Conservation (phyloP, 140 eudicot genomes). For the Erigeron philadelphicus region DNA sequence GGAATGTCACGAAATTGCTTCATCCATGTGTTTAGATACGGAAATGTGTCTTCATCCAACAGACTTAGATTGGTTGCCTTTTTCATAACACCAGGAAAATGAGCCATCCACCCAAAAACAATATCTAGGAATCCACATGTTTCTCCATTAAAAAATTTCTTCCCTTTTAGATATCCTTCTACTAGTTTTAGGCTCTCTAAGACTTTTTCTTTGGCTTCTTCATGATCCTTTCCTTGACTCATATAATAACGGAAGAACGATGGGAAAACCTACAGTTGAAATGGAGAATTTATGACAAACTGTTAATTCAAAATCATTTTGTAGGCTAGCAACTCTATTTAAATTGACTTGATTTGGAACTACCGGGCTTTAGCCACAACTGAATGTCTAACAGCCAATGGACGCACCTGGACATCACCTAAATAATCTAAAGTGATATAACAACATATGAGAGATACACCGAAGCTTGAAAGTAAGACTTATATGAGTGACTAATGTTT, state of each 20-base stretch:
- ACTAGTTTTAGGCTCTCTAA: neutral
- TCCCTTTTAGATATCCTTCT: neutral
- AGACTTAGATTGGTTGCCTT: neutral
- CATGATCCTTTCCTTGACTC: conserved; percentile 1
- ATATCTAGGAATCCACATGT: conserved; percentile 6
- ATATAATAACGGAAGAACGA: neutral
- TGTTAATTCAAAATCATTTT: too few relatives aligned
- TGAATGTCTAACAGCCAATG: too few relatives aligned
- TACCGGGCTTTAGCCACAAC: too few relatives aligned
- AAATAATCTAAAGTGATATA: too few relatives aligned
- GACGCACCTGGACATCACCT: too few relatives aligned
- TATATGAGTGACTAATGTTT: too few relatives aligned
- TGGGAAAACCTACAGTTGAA: neutral
- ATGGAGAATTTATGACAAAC: too few relatives aligned
- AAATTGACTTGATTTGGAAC: too few relatives aligned
- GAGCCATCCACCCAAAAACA: conserved; percentile 2
- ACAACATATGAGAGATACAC: too few relatives aligned
- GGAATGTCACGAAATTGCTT: neutral
- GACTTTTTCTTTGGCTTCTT: neutral
- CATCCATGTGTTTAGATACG: neutral
- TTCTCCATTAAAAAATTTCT: conserved; percentile 4
- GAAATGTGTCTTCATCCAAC: neutral
- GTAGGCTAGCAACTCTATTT: too few relatives aligned
- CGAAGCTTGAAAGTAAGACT: too few relatives aligned
- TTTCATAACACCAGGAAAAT: neutral